These are phyloP conservation scores for Boletellus ananas DNA, from an alignment of 768 basidiomycete species.

Conservation along the genomic window DNA sequence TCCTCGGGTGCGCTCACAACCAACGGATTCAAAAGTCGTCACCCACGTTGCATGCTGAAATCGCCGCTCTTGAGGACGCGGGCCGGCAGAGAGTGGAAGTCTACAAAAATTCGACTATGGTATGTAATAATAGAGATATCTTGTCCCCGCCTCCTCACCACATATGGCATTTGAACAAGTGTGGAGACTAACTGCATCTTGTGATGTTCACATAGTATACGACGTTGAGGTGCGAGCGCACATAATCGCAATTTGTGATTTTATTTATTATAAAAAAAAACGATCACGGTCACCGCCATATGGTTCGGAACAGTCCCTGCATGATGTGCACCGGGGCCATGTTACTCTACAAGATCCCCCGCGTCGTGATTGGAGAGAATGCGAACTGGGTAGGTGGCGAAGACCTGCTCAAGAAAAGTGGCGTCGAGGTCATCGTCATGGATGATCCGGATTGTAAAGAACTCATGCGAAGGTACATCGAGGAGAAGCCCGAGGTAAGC, in stretches of 20 bases:
- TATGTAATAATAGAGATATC: slow-evolving; percentile 19
- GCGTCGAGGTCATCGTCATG: slow-evolving; percentile 52
- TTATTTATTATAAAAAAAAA: background rate
- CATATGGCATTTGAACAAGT: too few relatives aligned
- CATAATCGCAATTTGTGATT: background rate
- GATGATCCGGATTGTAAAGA: slow-evolving; percentile 48
- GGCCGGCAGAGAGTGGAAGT: slow-evolving; percentile 44
- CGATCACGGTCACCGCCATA: background rate
- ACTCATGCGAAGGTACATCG: slow-evolving; percentile 55
- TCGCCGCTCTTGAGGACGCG: slow-evolving; percentile 48
- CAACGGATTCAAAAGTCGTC: slow-evolving; percentile 41
- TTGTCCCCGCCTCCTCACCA: too few relatives aligned
- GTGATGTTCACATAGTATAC: slow-evolving; percentile 30
- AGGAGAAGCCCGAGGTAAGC: slow-evolving; percentile 49
- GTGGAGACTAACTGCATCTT: background rate
- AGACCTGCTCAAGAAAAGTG: slow-evolving; percentile 45
- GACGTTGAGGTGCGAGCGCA: slow-evolving; percentile 32
- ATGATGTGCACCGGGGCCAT: slow-evolving; percentile 65
- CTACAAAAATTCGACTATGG: slow-evolving; percentile 50
- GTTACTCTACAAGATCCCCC: slow-evolving; percentile 58
- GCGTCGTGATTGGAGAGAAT: slow-evolving; percentile 66
- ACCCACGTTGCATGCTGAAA: slow-evolving; percentile 46
- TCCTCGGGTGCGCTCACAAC: slow-evolving; percentile 45
- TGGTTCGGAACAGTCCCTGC: slow-evolving; percentile 45
- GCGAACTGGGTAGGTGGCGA: slow-evolving; percentile 51